Evolutionary conservation across 441 rosid species (phyloP), one percentile per base, ranked within the genome.

Genomic region (Erodium texanum): DNA sequence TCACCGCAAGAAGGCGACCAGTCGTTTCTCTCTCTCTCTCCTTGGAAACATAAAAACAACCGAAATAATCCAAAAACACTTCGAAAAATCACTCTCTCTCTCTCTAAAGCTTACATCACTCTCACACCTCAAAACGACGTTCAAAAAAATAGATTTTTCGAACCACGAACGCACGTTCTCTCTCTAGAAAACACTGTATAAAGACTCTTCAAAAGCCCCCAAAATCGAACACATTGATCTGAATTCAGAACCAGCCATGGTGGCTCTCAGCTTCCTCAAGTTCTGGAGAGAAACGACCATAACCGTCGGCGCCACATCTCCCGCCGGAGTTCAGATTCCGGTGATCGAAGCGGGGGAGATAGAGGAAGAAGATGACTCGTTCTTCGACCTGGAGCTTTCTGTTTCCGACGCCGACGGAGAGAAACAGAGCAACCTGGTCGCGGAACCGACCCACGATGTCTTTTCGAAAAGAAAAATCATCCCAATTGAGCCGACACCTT

Each of bases 191-290:
- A n/a, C 36, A 2, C 36, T 32, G 3, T 32, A 32, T 32, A 32
- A 32, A 32, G 6, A 6, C 36, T 6, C 6, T 6, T 32, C 36
- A 62, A 58, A 65, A 52, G 48, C 72, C 18, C 23, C 36, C 65
- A 1, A 19, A 8, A 22, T 43, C n/a, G 3, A 50, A 24, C 62
- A 3, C 56, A 48, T 67, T 48, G 29, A 27, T 27, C 29, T 27
- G 4, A 1, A 27, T 1, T 27, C 29, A 27, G 4, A 27, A 62
- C 23, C 58, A 23, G 8, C 67, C 22, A 82, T 89, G 97, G 96
- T 87, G 79, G 85, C 90, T 68, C 87, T 86, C 15, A 74, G 70
- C 76, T 84, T 87, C 79, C 82, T 86, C 73, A 87, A 73, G 78
- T 79, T 80, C 68, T 83, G 89, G 90, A 79, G 74, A 68, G 29